Base-by-base conservation (phyloP, 345 rosid genomes). In the Citrus unshiu region DNA sequence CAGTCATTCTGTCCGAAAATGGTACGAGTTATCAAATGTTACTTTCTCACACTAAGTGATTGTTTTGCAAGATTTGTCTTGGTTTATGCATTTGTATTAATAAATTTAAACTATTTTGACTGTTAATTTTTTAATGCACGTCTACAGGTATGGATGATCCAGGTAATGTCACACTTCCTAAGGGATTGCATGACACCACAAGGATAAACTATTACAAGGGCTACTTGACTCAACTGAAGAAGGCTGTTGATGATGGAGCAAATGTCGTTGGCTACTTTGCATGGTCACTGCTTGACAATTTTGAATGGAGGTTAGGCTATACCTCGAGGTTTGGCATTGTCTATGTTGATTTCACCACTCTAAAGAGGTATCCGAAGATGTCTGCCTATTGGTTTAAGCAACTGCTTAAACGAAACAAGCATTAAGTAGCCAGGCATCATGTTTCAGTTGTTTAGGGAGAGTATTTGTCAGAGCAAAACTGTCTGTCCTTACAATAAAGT, bases 231-330 rank as follows among this genome's bases (percentile, higher is more conserved):
- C 94, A 96, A 67, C 83, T 96, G 80, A 93, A 93, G 91, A 96
- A 90, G 79, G 98, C 98, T 1, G 86, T 61, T 1, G 93, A 94
- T 70, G 89, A 91, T 43, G 98, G 99, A 78, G 98, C 97, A 72
- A 92, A 96, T 73, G 87, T 93, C 7, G 64, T 72, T 10, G 99
- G 98, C 58, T 96, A 96, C 86, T 96, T 96, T 30, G 98, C 98
- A 0, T 96, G 99, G 99, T 94, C 98, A 2, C 81, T 96, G 92
- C 93, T 96, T 1, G 98, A 96, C 83, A 96, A 96, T 85, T 96
- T 96, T 27, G 98, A 96, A 80, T 96, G 99, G 99, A 82, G 88
- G 77, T 88, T 82, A 46, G 98, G 98, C 71, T 96, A 96, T 89
- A 96, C 98, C 64, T 89, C 99, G 21, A 88, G 98, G 87, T 96